These are phyloP conservation scores for Musa troglodytarum DNA, from an alignment of 176 grass and related monocot genomes.

Conservation along the genomic window DNA sequence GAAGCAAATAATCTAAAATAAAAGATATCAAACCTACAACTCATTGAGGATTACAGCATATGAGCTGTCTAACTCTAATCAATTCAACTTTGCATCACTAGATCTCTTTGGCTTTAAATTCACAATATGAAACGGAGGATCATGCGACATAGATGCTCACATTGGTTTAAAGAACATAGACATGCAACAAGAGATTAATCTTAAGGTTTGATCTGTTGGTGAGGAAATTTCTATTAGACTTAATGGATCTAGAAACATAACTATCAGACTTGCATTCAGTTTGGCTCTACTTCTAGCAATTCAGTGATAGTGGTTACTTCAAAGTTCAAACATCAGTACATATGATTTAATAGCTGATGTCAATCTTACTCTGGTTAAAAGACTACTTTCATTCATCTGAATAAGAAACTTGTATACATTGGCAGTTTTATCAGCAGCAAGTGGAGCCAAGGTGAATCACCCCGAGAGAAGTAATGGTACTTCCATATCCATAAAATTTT, in stretches of 20 bases:
- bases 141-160: not conserved
- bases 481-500: not conserved
- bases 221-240: not conserved
- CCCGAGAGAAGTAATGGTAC: not conserved
- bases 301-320: not conserved
- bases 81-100: not conserved
- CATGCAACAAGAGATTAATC: not conserved
- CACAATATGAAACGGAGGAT: not conserved
- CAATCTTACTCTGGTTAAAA: too few species aligned
- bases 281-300: too few species aligned
- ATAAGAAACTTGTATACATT: not conserved
- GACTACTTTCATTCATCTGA: too few species aligned
- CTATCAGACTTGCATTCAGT: too few species aligned
- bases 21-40: not conserved
- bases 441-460: slow-evolving; percentile 1
- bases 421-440: not conserved
- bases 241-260: not conserved
- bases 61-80: not conserved
- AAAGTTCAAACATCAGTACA: not conserved
- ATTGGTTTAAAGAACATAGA: not conserved
- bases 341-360: too few species aligned
- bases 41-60: too few species aligned
- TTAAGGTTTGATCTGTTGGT: not conserved
- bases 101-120: not conserved
- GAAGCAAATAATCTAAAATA: not conserved